Evolutionary conservation across 1,139 yeast genomes (phyloP).

Genomic region (Yamadazyma taylorii): DNA sequence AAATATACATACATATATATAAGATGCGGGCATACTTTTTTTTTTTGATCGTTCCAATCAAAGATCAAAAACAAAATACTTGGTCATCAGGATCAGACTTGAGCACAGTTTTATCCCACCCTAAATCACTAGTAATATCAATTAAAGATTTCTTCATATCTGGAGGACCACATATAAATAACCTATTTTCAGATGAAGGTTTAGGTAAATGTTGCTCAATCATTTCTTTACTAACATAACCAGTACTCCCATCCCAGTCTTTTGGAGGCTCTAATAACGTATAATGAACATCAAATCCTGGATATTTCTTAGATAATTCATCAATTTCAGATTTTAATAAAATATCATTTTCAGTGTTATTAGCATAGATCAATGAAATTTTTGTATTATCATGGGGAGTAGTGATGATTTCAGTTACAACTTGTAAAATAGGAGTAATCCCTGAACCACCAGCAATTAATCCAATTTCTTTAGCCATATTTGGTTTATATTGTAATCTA

Average conservation of each 20-base stretch:
- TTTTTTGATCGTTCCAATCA: too few species aligned
- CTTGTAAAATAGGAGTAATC: constrained; percentile 75
- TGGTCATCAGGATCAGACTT: constrained; percentile 58
- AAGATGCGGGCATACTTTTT: too few species aligned
- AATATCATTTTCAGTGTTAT: constrained; percentile 72
- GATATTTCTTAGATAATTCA: constrained; percentile 61
- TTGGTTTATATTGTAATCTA: constrained; percentile 57
- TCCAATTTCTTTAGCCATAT: constrained; percentile 61
- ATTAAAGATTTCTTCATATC: constrained; percentile 59
- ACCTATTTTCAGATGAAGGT: constrained; percentile 47
- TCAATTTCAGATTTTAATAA: constrained; percentile 69
- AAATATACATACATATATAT: too few species aligned
- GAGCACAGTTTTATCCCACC: constrained; percentile 53
- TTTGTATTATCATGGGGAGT: constrained; percentile 64
- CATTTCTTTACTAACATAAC: constrained; percentile 60
- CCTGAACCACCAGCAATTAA: constrained; percentile 86
- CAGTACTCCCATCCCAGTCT: constrained; percentile 58
- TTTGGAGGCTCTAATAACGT: constrained; percentile 36
- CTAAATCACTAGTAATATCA: constrained; percentile 53
- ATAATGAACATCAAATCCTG: constrained; percentile 52
- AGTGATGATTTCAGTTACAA: constrained; percentile 61
- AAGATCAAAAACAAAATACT: constrained; percentile 71
- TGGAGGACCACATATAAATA: constrained; percentile 77
- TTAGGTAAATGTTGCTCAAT: constrained; percentile 52
- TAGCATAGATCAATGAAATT: constrained; percentile 63